A percentile compares a stretch with the other conserved stretches of the same genome.
These are phyloP conservation scores for Ceratocystiopsis brevicomis DNA, from an alignment of 2,329 filamentous ascomycete genomes.

Conservation along the genomic window DNA sequence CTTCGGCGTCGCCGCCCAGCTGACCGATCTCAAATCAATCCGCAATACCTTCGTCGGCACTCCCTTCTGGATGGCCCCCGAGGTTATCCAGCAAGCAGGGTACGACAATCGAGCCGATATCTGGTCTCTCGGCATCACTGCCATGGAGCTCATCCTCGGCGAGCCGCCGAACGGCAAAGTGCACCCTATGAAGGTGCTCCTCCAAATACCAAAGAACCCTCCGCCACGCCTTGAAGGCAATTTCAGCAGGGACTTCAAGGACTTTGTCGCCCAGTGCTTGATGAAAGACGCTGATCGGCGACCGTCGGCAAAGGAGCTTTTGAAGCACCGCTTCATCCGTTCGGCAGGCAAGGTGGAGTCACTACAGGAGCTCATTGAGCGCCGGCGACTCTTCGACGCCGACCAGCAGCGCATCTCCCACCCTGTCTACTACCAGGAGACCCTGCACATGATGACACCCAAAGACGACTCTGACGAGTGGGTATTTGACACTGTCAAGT, in stretches of 20 bases:
- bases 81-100: constrained; percentile 74
- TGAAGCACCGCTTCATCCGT: constrained; percentile 76
- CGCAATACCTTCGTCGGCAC: constrained; percentile 95
- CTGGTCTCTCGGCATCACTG: constrained; percentile 83
- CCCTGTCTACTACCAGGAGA: constrained; percentile 84
- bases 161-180: constrained; percentile 75
- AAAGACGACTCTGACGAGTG: constrained; percentile 64
- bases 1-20: constrained; percentile 89
- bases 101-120: constrained; percentile 84
- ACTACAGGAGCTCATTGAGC: constrained; percentile 69
- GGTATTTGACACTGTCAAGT: constrained; percentile 90
- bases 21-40: constrained; percentile 95
- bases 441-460: constrained; percentile 51
- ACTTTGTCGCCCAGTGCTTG: constrained; percentile 79
- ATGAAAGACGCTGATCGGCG: constrained; percentile 79
- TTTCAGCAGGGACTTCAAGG: constrained; percentile 81
- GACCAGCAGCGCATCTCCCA: constrained; percentile 49
- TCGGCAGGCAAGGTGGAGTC: constrained; percentile 74
- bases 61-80: constrained; percentile 92
- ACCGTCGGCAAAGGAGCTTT: constrained; percentile 67
- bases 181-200: constrained; percentile 86
- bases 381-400: constrained; percentile 66
- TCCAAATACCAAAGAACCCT: constrained; percentile 75
- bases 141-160: constrained; percentile 73
- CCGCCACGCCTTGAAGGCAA: constrained; percentile 69